Evolutionary conservation across 208 protist species (phyloP), one percentile per base, ranked within the genome.

Genomic region (Spongospora subterranea): DNA sequence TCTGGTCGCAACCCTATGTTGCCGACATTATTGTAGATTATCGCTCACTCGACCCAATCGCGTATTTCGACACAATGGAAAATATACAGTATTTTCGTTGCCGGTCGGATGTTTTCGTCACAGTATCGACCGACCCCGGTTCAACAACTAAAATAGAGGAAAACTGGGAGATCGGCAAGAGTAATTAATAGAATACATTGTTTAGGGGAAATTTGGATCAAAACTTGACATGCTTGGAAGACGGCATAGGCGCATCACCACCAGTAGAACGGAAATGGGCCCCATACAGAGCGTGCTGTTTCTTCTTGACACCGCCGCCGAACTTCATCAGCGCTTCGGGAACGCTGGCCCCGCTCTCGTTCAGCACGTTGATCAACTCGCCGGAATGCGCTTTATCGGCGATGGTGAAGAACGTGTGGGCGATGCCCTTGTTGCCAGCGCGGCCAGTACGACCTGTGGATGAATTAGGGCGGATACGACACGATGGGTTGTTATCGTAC

Each of bases 361-460:
- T 82, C 46, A 92, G 50, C 24, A 92, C 76, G 53, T 92, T 92
- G 24, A 90, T 82, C 41, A 92, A 77, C 40, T 82, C 90, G 40
- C 90, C 90, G 0, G 90, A 46, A 88, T 88, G 45, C 0, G 90
- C 0, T 65, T 89, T 90, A 54, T 94, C 91, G 41, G 76, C 66
- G 24, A 41, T 38, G 0, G 82, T 93, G 90, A 95, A 91, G 41
- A 94, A 92, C 13, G 88, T 92, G 64, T 93, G 91, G 20, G 93
- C 46, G 6, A 91, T 40, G 88, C 96, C 96, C 65, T 93, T 93
- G 0, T 91, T 93, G 13, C 95, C 95, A 40, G 95, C 95, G 90
- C 96, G 90, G 40, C 95, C 96, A 24, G 96, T 97, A 29, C 96
- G 89, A 32, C 98, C n/a, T n/a, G n/a, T 6, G 45, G 93, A 0